Evolutionary conservation across 1,284 basidiomycete species (phyloP), one percentile per base, ranked within the genome.

Genomic region (Chalciporus sp.): DNA sequence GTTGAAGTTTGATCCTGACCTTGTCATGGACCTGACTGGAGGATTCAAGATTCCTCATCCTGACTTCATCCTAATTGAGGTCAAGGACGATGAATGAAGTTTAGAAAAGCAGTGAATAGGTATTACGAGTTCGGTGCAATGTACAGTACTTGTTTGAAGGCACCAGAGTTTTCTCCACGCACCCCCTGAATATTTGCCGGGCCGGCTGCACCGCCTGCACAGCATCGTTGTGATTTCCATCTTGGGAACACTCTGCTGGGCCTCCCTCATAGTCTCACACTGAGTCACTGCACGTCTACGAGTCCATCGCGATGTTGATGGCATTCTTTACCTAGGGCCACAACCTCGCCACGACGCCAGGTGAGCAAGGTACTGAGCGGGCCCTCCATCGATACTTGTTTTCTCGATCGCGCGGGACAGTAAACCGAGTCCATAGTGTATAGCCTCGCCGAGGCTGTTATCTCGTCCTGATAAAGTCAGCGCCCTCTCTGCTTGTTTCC

Each of bases 391-490:
- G n/a, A 1, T 39, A 7, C 7, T 10, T 10, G 9, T 2, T 17
- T 2, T 39, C n/a, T 17, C 35, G 35, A 39, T 39, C 37, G 37
- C 14, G n/a, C 37, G 17, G 17, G 7, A 39, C 7, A 39, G n/a
- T 8, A 17, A 3, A 23, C 37, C n/a, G 8, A 10, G n/a, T 19
- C 3, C n/a, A 17, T 51, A 43, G 52, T 45, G 46, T 37, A 57
- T 52, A 47, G 58, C 60, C 58, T n/a, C 39, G 57, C 52, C 41
- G 37, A 26, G 49, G 60, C 63, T 57, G 58, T 58, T 51, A 56
- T 56, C 45, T 53, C 33, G 39, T 45, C 53, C 62, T 64, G 64
- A 64, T 55, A 56, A 56, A 63, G 31, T 29, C 55, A 47, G n/a
- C 23, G 35, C 7, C 29, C 37, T n/a, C 0, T 31, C 33, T 31